phyloP scores from a whole-genome alignment of 2,329 filamentous ascomycete species.

The Fusarium sp. region DNA sequence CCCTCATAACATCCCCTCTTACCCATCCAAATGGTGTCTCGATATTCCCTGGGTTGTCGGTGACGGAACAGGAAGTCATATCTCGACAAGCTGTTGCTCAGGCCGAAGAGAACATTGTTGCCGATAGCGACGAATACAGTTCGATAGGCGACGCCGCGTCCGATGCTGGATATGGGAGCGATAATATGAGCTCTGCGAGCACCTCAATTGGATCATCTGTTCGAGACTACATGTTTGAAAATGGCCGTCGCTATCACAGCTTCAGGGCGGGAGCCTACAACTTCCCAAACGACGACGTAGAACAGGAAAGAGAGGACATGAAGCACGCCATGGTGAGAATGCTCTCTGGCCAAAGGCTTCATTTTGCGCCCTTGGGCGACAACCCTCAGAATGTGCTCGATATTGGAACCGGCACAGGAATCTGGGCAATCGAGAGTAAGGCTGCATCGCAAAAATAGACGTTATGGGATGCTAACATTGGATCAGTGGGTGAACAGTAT shows the following conservation, averaged over 20 bases:
- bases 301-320: constrained; percentile 69
- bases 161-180: constrained; percentile 54
- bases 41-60: constrained; percentile 53
- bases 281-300: constrained; percentile 69
- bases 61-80: constrained; percentile 51
- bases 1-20: constrained; percentile 46
- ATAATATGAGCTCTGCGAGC: constrained; percentile 51
- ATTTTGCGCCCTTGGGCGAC: constrained; percentile 62
- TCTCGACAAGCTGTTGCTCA: constrained; percentile 52
- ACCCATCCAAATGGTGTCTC: constrained; percentile 53
- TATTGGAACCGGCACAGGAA: constrained; percentile 68
- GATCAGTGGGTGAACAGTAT: constrained; percentile 59
- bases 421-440: constrained; percentile 68
- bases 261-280: constrained; percentile 66
- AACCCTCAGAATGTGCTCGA: constrained; percentile 64
- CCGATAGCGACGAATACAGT: constrained; percentile 48
- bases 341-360: constrained; percentile 60
- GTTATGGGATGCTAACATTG: constrained; percentile 16
- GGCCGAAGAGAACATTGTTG: constrained; percentile 52
- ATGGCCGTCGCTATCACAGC: constrained; percentile 68
- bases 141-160: constrained; percentile 39
- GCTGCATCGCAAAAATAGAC: background rate
- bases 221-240: constrained; percentile 64
- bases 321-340: constrained; percentile 64
- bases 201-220: constrained; percentile 56